Conservation (phyloP, 2,329 filamentous ascomycete genomes). For the Eurotiales sp. region DNA sequence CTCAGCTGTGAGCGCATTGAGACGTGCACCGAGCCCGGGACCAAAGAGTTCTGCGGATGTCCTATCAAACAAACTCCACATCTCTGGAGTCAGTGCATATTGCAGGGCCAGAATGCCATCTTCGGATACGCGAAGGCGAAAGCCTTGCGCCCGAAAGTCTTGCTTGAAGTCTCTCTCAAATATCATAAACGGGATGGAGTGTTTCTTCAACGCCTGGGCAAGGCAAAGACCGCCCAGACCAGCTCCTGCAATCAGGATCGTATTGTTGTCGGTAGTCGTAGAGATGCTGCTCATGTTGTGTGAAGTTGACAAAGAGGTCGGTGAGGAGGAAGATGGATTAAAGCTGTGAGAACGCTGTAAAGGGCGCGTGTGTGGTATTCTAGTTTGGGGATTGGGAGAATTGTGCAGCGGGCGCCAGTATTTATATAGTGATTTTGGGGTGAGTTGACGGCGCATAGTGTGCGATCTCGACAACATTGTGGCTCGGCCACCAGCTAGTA, state of each 20-base stretch:
- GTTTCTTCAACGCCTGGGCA: conserved; percentile 33
- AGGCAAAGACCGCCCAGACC: conserved; percentile 35
- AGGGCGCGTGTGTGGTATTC: not conserved
- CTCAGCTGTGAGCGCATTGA: conserved; percentile 16
- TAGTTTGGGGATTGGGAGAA: not conserved
- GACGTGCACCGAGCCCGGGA: conserved; percentile 7
- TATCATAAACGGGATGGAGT: conserved; percentile 32
- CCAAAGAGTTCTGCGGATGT: conserved; percentile 18
- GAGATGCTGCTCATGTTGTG: not conserved
- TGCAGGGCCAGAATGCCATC: conserved; percentile 21
- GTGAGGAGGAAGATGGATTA: not conserved
- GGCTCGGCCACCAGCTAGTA: too few relatives aligned
- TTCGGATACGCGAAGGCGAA: conserved; percentile 30
- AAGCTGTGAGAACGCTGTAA: not conserved
- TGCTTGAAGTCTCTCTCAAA: conserved; percentile 33
- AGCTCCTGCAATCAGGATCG: conserved; percentile 34
- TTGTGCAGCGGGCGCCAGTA: not conserved
- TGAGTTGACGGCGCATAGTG: not conserved
- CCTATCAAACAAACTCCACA: conserved; percentile 20
- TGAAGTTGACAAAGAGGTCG: not conserved
- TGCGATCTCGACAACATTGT: not conserved
- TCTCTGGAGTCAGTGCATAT: conserved; percentile 13
- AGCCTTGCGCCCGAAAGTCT: conserved; percentile 35
- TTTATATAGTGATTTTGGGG: not conserved
- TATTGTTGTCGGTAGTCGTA: not conserved